phyloP scores from a whole-genome alignment of 1,139 yeast genomes.

The Lodderomyces oxycetoniae region DNA sequence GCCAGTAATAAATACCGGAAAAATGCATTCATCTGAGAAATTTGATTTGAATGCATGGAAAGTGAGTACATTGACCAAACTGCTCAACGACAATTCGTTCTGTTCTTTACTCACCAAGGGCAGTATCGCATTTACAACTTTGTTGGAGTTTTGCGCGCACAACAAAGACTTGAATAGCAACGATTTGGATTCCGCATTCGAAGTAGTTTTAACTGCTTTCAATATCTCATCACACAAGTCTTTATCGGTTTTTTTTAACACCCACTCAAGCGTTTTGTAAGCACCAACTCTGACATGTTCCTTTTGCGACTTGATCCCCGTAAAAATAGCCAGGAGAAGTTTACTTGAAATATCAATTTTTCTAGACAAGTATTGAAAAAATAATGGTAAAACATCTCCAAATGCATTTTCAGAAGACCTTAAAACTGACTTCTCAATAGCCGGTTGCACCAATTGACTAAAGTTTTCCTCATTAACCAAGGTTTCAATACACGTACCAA shows the following conservation, averaged over 20 bases:
- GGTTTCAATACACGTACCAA: slow-evolving; percentile 39
- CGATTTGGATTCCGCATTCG: slow-evolving; percentile 65
- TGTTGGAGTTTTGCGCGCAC: slow-evolving; percentile 24
- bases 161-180: slow-evolving; percentile 16
- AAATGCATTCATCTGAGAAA: slow-evolving; percentile 12
- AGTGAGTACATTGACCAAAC: slow-evolving; percentile 49
- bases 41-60: slow-evolving; percentile 22
- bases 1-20: slow-evolving; percentile 34
- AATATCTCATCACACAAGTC: slow-evolving; percentile 47
- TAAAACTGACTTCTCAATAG: slow-evolving; percentile 69
- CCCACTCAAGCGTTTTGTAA: slow-evolving; percentile 31
- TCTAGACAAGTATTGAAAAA: slow-evolving; percentile 26
- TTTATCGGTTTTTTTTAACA: slow-evolving; percentile 18
- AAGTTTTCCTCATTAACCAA: slow-evolving; percentile 44
- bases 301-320: slow-evolving; percentile 70
- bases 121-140: slow-evolving; percentile 40
- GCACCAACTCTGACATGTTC: slow-evolving; percentile 57
- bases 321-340: slow-evolving; percentile 53
- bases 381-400: slow-evolving; percentile 45
- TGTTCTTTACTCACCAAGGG: slow-evolving; percentile 65
- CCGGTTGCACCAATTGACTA: slow-evolving; percentile 45
- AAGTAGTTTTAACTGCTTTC: slow-evolving; percentile 53
- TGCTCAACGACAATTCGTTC: slow-evolving; percentile 59
- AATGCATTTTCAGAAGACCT: slow-evolving; percentile 78
- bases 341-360: slow-evolving; percentile 34